Percentiles rank a stretch among this genome's conserved stretches.
Conservation (phyloP, 106 monocot species). For the Dendrobium huoshanense region DNA sequence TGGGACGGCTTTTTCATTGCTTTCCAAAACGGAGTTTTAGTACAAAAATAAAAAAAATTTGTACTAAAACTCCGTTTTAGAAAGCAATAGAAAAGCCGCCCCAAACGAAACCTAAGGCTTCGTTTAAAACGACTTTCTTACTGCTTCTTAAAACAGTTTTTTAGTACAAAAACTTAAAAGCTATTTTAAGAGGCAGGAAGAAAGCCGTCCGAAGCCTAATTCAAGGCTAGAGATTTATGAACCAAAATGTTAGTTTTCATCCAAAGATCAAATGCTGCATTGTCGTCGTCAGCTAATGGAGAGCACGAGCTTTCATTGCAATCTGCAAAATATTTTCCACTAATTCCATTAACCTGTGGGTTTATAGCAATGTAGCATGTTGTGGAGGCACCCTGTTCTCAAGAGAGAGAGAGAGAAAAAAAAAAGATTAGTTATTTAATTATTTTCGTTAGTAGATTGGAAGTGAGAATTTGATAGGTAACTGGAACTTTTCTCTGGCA, state of each 20-base stretch:
- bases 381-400: conserved; percentile 37
- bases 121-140: too few species aligned
- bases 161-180: too few species aligned
- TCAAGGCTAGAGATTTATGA: not conserved
- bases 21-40: too few species aligned
- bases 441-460: not conserved
- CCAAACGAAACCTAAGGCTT: too few species aligned
- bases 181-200: too few species aligned
- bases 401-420: not conserved
- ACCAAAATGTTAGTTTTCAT: conserved; percentile 21
- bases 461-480: not conserved
- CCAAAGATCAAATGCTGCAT: conserved; percentile 27
- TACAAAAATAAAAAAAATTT: too few species aligned
- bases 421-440: not conserved
- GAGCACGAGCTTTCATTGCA: conserved; percentile 37
- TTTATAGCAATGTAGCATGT: conserved; percentile 36
- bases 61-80: too few species aligned
- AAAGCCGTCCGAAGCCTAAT: not conserved
- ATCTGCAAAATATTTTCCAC: conserved; percentile 38
- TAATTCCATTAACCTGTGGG: conserved; percentile 13
- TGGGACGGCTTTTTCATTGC: too few species aligned
- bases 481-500: not conserved
- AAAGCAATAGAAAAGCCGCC: too few species aligned
- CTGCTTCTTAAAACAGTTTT: too few species aligned
- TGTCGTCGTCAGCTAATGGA: conserved; percentile 19